These are phyloP conservation scores for apple (Malus domestica) DNA, from an alignment of 306 rosid species.

Conservation along the genomic window ASM211411v1 NC_041798.1:30941501-30942000, in stretches of 20 bases:
- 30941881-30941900: background rate
- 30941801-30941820: background rate
- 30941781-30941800: background rate
- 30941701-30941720: constrained; percentile 24
- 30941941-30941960: background rate
- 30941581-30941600: constrained; percentile 32
- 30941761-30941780: background rate
- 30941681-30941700: constrained; percentile 23
- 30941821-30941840: background rate
- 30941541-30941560: constrained; percentile 6
- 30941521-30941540: constrained; percentile 24
- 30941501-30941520: constrained; percentile 26
- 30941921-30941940: background rate
- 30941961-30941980: no score
- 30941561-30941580: constrained; percentile 32
- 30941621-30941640: background rate
- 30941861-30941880: background rate
- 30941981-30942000: no score
- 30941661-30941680: background rate
- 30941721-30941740: constrained; percentile 13
- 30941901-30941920: background rate
- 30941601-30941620: constrained; percentile 30
- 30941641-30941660: background rate
- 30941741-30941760: constrained; percentile 25
- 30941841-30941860: background rate